A percentile compares a stretch with the other conserved stretches of the same genome.
Evolutionary conservation across 2,329 filamentous ascomycete genomes (phyloP).

Genomic region (Claviceps humidiphila): DNA sequence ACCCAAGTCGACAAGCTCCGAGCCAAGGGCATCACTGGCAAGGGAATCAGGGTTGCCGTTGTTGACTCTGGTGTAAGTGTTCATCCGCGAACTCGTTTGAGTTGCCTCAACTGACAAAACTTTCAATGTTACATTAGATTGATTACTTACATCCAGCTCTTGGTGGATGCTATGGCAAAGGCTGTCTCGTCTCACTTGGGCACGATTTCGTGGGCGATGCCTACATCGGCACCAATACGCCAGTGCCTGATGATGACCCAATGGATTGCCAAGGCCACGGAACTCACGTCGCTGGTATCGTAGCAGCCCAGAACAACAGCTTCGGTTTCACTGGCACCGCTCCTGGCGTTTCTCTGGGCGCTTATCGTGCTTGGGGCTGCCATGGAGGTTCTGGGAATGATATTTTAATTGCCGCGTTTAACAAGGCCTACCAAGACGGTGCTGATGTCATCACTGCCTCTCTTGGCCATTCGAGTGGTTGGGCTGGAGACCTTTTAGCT

Average conservation of each 20-base stretch:
- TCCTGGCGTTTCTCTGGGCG: constrained; percentile 40
- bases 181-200: constrained; percentile 44
- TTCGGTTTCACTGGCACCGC: constrained; percentile 45
- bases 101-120: background rate
- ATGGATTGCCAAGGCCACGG: constrained; percentile 47
- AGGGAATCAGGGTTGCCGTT: constrained; percentile 38
- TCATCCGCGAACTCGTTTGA: background rate
- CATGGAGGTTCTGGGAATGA: constrained; percentile 35
- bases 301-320: constrained; percentile 41
- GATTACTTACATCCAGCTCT: constrained; percentile 52
- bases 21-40: constrained; percentile 33
- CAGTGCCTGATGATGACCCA: constrained; percentile 35
- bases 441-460: constrained; percentile 44
- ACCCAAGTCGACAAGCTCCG: constrained; percentile 42
- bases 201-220: constrained; percentile 45
- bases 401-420: constrained; percentile 44
- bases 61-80: constrained; percentile 39
- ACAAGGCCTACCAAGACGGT: constrained; percentile 46
- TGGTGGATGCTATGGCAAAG: constrained; percentile 48
- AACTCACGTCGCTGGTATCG: constrained; percentile 48
- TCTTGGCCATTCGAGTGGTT: constrained; percentile 37
- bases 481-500: constrained; percentile 37
- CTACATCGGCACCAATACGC: constrained; percentile 27
- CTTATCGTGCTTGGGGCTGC: constrained; percentile 46
- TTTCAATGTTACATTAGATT: no score